Base-by-base conservation (phyloP, 2,329 filamentous ascomycete species). In the Sphaceloma murrayae region DNA sequence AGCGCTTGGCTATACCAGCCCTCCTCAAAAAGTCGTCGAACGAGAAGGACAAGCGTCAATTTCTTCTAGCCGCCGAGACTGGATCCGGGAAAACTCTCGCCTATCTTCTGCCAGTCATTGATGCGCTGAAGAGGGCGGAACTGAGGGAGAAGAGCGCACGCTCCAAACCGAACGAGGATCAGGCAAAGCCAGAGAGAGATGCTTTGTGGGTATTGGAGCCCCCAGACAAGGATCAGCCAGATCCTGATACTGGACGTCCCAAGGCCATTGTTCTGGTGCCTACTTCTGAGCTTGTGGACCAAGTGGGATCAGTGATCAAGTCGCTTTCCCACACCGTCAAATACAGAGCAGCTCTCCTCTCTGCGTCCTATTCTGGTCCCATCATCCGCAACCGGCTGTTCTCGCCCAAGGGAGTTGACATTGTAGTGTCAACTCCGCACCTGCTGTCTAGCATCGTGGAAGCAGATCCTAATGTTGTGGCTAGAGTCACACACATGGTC, bases 31-130 rank as follows among this genome's bases (percentile, higher is more conserved):
- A n/a, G n/a, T n/a, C 78, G 55, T 34, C 42, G 7, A 45, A 36
- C 14, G 42, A 45, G 22, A 27, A 69, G 16, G 57, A 62, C 14
- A 63, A 64, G 4, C 67, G 78, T 44, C 71, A 78, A 43, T 95
- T 85, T 58, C 72, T 98, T 9, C 71, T 98, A 39, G 91, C 91
- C 3, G 91, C 91, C 8, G 91, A 98, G 68, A 98, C 91, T 0
- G 91, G 91, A 9, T 96, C 91, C 0, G 91, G 91, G 48, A 98
- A 98, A 69, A 98, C 91, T 1, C 69, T 98, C 49, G 86, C 91
- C 6, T 98, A 98, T 58, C 68, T 96, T 4, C 65, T 95, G 4
- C 93, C 91, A 0, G 74, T 81, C 11, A 70, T 98, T 43, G 79
- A 98, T 63, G 83, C 85, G 6, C 64, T 98, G 55, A 98, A 98